These are phyloP conservation scores for Claviceps paspali DNA, from an alignment of 2,329 filamentous ascomycete genomes.

Conservation along the genomic window DNA sequence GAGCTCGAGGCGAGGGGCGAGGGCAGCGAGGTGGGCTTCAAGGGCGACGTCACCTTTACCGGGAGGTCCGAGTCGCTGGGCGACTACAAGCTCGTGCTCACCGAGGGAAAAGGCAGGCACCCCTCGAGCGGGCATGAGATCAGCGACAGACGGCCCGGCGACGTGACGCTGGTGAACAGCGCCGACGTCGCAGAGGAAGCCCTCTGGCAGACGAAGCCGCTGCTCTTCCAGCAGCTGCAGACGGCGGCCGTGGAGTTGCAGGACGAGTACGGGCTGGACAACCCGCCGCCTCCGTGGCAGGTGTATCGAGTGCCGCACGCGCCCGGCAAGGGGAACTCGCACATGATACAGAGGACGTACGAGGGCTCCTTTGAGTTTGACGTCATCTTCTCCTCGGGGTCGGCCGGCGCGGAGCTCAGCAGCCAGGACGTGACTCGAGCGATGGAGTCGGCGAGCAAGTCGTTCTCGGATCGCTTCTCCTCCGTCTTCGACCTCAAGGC, in stretches of 20 bases:
- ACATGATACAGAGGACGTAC: constrained; percentile 84
- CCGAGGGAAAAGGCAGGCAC: constrained; percentile 50
- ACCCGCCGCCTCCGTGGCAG: constrained; percentile 72
- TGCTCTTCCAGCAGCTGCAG: constrained; percentile 39
- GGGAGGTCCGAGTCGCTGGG: constrained; percentile 61
- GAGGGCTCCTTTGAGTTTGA: constrained; percentile 87
- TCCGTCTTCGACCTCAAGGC: constrained; percentile 50
- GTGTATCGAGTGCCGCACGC: constrained; percentile 63
- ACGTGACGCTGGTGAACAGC: constrained; percentile 63
- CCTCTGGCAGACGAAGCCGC: constrained; percentile 71
- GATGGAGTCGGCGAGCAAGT: constrained; percentile 48
- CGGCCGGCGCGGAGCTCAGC: constrained; percentile 38
- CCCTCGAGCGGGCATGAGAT: constrained; percentile 49
- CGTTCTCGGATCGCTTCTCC: constrained; percentile 62
- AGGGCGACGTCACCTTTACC: constrained; percentile 49
- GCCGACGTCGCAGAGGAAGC: constrained; percentile 48
- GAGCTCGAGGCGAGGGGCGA: constrained; percentile 42
- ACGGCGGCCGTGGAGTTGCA: constrained; percentile 34
- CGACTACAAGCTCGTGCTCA: constrained; percentile 64
- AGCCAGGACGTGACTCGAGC: constrained; percentile 53
- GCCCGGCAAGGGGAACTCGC: constrained; percentile 60
- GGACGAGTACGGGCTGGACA: constrained; percentile 34
- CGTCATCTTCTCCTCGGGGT: constrained; percentile 72
- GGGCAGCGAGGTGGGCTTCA: constrained; percentile 33
- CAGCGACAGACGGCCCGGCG: constrained; percentile 52